Conservation (phyloP, 352 stramenopile species). For the Pythium rishiriense region DNA sequence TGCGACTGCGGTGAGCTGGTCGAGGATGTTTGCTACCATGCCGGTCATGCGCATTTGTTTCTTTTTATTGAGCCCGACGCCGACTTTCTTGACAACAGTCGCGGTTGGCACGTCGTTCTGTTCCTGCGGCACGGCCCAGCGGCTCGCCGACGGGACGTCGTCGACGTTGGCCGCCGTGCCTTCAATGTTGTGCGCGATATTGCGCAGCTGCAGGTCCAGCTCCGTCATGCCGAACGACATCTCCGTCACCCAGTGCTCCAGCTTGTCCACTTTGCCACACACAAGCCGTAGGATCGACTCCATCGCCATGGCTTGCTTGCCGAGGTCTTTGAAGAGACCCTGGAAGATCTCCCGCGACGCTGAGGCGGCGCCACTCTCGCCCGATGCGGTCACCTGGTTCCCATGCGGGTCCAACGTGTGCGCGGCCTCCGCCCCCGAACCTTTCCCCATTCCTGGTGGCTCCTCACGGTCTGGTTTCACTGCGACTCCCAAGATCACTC, state of each 20-base stretch:
- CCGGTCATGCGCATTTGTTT: constrained; percentile 52
- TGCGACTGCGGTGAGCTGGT: constrained; percentile 34
- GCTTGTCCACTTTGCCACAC: constrained; percentile 72
- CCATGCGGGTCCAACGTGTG: constrained; percentile 5
- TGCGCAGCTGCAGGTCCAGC: constrained; percentile 70
- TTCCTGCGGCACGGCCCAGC: constrained; percentile 44
- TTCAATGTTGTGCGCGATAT: constrained; percentile 84
- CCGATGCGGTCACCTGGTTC: constrained; percentile 4
- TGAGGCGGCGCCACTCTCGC: constrained; percentile 4
- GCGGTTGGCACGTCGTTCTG: constrained; percentile 25
- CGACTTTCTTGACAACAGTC: constrained; percentile 53
- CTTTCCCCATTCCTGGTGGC: constrained; percentile 7
- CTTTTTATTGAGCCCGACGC: constrained; percentile 45
- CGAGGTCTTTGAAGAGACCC: constrained; percentile 65
- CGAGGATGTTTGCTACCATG: constrained; percentile 64
- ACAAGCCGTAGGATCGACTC: constrained; percentile 67
- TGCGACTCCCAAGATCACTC: no score
- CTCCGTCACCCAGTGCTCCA: constrained; percentile 73
- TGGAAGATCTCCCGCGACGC: constrained; percentile 66
- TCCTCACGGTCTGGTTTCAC: no score
- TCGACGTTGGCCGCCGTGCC: constrained; percentile 70
- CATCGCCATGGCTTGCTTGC: constrained; percentile 75
- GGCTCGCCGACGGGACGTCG: constrained; percentile 34
- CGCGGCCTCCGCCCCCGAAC: constrained; percentile 3
- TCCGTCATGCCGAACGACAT: constrained; percentile 78